A percentile compares a stretch with the other conserved stretches of the same genome.
phyloP scores from a whole-genome alignment of 495 filamentous ascomycete species.

The Penicillium tannophilum region DNA sequence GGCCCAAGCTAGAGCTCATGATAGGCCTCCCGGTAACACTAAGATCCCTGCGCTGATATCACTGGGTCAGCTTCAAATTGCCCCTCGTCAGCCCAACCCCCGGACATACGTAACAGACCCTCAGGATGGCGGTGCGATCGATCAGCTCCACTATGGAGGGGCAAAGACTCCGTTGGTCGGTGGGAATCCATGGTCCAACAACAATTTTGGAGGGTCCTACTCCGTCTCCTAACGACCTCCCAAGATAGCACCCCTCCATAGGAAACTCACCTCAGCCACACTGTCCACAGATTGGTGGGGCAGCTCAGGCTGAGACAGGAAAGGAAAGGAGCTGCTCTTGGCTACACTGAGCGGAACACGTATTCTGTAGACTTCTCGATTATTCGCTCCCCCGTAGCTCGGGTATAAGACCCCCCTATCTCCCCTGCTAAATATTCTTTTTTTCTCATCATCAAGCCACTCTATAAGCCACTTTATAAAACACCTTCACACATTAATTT shows the following conservation, averaged over 20 bases:
- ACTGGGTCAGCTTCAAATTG: conserved; percentile 11
- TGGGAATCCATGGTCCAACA: conserved; percentile 18
- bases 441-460: conserved; percentile 11
- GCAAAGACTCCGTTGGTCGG: conserved; percentile 7
- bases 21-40: background rate
- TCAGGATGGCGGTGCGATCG: conserved; percentile 16
- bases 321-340: conserved; percentile 11
- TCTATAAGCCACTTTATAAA: conserved; percentile 10
- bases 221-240: conserved; percentile 17
- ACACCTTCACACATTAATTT: conserved; percentile 12
- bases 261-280: conserved; percentile 20
- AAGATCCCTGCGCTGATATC: conserved; percentile 5
- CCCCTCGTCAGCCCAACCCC: conserved; percentile 11
- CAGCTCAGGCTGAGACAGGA: conserved; percentile 22
- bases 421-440: background rate
- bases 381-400: conserved; percentile 16
- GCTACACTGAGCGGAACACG: conserved; percentile 13
- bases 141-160: conserved; percentile 14
- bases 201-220: conserved; percentile 14
- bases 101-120: conserved; percentile 12
- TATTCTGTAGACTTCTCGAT: conserved; percentile 20
- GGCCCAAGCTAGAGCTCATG: conserved; percentile 1
- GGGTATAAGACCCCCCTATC: conserved; percentile 26
- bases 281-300: conserved; percentile 18
- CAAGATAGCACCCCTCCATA: conserved; percentile 8